Conservation (phyloP, 345 rosid species). For the Sonneratia caseolaris region DNA sequence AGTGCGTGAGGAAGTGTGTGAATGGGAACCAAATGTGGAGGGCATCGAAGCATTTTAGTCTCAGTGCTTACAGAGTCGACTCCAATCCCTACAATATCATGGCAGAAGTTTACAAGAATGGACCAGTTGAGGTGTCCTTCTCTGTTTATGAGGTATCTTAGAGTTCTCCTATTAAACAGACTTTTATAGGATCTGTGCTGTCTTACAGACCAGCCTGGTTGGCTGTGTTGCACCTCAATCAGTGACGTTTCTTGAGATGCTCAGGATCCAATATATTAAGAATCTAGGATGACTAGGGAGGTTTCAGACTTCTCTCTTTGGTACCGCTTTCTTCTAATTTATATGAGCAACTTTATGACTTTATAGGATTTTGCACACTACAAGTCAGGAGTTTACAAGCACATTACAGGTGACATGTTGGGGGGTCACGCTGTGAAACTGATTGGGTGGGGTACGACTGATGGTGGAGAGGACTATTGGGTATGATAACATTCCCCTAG, state of each 20-base stretch:
- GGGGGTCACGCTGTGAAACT: slow-evolving; percentile 98
- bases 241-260: background rate
- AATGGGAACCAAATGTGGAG: slow-evolving; percentile 62
- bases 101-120: slow-evolving; percentile 80
- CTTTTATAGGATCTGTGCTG: background rate
- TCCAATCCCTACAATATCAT: slow-evolving; percentile 63
- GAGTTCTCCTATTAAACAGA: background rate
- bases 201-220: too few relatives aligned
- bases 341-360: background rate
- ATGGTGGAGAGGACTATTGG: slow-evolving; percentile 87
- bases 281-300: background rate
- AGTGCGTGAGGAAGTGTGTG: slow-evolving; percentile 64
- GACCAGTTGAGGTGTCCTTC: slow-evolving; percentile 91
- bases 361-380: slow-evolving; percentile 89
- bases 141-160: slow-evolving; percentile 76
- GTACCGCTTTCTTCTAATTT: background rate
- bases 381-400: slow-evolving; percentile 87
- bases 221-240: background rate
- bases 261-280: background rate
- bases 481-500: slow-evolving; percentile 21
- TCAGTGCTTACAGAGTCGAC: slow-evolving; percentile 51
- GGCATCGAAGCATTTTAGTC: slow-evolving; percentile 68
- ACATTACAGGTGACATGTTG: slow-evolving; percentile 55
- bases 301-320: background rate
- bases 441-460: slow-evolving; percentile 92